phyloP scores from a whole-genome alignment of 345 rosid genomes.

The Lenwebbia sp. region DNA sequence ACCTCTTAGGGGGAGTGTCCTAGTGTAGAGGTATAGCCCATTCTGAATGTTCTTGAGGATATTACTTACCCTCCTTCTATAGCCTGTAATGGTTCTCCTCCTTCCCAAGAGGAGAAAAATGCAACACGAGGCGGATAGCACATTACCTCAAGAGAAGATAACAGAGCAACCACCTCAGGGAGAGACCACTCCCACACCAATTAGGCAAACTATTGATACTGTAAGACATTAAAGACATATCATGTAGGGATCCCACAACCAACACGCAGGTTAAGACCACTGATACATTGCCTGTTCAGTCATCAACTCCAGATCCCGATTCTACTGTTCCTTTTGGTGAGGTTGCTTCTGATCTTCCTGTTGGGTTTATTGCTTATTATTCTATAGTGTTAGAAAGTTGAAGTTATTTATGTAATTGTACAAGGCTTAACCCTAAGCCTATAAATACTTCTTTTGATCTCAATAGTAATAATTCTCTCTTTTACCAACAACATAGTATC shows the following conservation, averaged over 20 bases:
- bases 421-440: too few relatives aligned
- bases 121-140: not conserved
- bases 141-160: not conserved
- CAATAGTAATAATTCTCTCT: too few relatives aligned
- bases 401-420: too few relatives aligned
- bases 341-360: not conserved
- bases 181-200: not conserved
- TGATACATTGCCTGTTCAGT: not conserved
- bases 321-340: not conserved
- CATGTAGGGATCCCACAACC: not conserved
- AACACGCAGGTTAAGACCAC: not conserved
- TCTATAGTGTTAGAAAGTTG: too few relatives aligned
- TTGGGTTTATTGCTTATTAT: too few relatives aligned
- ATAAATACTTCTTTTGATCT: too few relatives aligned
- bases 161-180: not conserved
- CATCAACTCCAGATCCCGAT: not conserved
- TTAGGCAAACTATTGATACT: too few relatives aligned
- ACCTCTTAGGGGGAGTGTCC: too few relatives aligned
- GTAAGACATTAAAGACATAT: not conserved
- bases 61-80: not conserved
- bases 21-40: too few relatives aligned
- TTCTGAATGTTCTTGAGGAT: too few relatives aligned
- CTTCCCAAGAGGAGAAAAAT: not conserved
- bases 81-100: not conserved
- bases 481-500: too few relatives aligned